phyloP scores from a whole-genome alignment of 129 eudicot species.

The Daucus carota region DNA sequence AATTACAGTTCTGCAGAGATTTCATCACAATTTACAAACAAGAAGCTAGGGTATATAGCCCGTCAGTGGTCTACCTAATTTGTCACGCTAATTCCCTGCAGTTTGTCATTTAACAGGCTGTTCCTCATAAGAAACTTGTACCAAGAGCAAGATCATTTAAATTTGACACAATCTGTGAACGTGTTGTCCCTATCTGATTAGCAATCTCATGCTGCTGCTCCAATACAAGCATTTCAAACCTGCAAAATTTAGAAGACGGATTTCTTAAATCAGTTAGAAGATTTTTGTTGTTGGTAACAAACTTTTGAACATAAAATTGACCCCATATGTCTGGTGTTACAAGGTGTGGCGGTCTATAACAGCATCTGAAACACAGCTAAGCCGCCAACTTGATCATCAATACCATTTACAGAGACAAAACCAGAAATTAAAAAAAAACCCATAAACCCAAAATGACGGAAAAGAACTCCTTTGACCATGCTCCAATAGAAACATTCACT shows the following conservation, averaged over 20 bases:
- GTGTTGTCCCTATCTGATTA: conserved; percentile 90
- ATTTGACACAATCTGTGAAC: conserved; percentile 77
- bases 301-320: not conserved
- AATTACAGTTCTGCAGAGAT: not conserved
- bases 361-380: not conserved
- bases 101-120: not conserved
- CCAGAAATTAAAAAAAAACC: not conserved
- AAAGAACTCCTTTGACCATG: not conserved
- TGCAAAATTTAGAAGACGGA: conserved; percentile 25
- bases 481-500: not conserved
- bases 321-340: not conserved
- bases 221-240: conserved; percentile 82
- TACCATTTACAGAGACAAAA: not conserved
- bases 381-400: not conserved
- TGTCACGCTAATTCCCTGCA: not conserved
- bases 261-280: not conserved
- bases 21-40: not conserved
- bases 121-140: conserved; percentile 79
- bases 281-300: not conserved
- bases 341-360: not conserved
- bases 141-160: conserved; percentile 73
- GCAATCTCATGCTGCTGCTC: conserved; percentile 94
- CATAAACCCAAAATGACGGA: not conserved
- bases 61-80: not conserved
- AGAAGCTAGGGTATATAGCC: not conserved